Evolutionary conservation across 2,329 filamentous ascomycete species (phyloP), one percentile per base, ranked within the genome.

Genomic region (Epichloe typhina): DNA sequence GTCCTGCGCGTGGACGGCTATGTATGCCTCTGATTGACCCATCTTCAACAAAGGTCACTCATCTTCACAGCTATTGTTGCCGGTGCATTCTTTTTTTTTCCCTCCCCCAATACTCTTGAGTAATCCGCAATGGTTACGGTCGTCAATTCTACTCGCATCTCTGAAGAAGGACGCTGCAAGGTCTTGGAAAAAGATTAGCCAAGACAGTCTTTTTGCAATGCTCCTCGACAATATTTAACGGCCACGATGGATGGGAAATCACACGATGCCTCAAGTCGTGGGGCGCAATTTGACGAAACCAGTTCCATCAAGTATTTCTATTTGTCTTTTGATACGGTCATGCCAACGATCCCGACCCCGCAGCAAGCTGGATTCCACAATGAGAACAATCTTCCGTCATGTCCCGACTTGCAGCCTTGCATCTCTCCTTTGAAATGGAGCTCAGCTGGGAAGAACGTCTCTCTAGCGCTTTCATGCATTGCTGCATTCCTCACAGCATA

Each of bases 401-500:
- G 70, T 23, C 87, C 86, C 4, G 73, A 88, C 62, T 76, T 95
- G 26, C 73, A 71, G 36, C 72, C 75, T 52, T 94, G 81, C 59
- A 70, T 65, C 1, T 83, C 86, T 9, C 90, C 90, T 0, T 82
- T 88, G 56, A 71, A 75, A 9, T 95, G 89, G 88, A 79, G 85
- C 0, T 62, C 69, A 50, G 71, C 70, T 44, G 80, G 82, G 53
- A 96, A 96, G 64, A 74, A 72, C 23, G 64, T 86, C 53, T 80
- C 86, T 58, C 79, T 91, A 8, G 77, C 75, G 60, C 73, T 95
- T 12, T 87, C 85, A 8, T 94, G 86, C 62, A 66, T 81, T 6
- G 87, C 86, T 1, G 94, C 88, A 0, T 75, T 80, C 19, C 68
- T 90, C 47, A 87, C 88, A 0, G 88, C 88, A 6, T 94, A 90